These are phyloP conservation scores for Anisogramma anomala DNA, from an alignment of 2,329 filamentous ascomycete genomes.

Conservation along the genomic window DNA sequence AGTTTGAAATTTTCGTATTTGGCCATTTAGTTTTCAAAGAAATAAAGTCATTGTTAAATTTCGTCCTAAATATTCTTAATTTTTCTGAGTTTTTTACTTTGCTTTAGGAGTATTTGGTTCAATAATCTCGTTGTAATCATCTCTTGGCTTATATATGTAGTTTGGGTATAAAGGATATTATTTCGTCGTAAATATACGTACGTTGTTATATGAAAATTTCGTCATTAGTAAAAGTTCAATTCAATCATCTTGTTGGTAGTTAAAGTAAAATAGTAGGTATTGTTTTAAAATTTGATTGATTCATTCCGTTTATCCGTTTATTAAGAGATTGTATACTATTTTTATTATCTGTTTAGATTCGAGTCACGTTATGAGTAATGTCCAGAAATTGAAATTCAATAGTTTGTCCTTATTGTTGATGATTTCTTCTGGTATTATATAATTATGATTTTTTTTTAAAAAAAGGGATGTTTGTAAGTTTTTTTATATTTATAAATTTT, in stretches of 20 bases:
- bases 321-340: background rate
- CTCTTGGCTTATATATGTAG: conserved; percentile 7
- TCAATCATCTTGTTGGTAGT: conserved; percentile 15
- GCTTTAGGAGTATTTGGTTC: background rate
- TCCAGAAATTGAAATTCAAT: conserved; percentile 14
- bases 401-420: conserved; percentile 18
- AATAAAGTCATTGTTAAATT: background rate
- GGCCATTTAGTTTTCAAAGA: background rate
- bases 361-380: conserved; percentile 1
- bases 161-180: conserved; percentile 13
- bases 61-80: background rate
- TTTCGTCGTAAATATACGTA: conserved; percentile 8
- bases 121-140: background rate
- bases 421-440: background rate
- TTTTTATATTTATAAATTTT: background rate
- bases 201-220: conserved; percentile 15
- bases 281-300: background rate
- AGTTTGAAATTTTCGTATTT: background rate
- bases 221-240: conserved; percentile 8
- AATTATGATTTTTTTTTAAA: background rate
- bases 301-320: conserved; percentile 10
- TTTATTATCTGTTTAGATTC: background rate
- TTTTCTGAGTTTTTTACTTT: background rate
- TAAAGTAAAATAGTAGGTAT: conserved; percentile 9
- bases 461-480: background rate